Percentiles rank a stretch among this genome's conserved stretches.
Conservation (phyloP, 345 rosid species). For the Turnera subulata region DNA sequence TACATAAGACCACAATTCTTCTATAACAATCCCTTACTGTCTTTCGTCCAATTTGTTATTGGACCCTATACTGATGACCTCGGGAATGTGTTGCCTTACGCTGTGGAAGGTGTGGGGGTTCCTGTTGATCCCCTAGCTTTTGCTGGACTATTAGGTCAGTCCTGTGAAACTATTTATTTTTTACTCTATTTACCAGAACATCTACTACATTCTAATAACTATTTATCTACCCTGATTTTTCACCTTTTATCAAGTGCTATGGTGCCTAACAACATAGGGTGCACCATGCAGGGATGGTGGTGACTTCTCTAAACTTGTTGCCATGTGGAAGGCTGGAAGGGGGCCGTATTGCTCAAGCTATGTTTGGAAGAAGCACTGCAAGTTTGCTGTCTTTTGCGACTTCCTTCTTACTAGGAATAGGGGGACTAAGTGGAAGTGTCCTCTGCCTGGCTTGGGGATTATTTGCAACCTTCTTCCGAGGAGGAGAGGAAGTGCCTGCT, state of each 20-base stretch:
- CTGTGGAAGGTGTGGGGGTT: slow-evolving; percentile 91
- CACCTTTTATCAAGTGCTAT: background rate
- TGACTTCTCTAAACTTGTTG: slow-evolving; percentile 79
- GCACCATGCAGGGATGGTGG: slow-evolving; percentile 73
- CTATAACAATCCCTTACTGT: slow-evolving; percentile 77
- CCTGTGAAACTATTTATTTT: background rate
- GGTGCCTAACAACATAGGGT: background rate
- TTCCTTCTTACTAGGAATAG: slow-evolving; percentile 67
- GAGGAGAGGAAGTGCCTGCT: slow-evolving; percentile 86
- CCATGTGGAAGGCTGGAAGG: slow-evolving; percentile 98
- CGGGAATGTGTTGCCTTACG: slow-evolving; percentile 88
- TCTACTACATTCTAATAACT: no score
- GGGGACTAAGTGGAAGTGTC: slow-evolving; percentile 86
- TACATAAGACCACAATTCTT: slow-evolving; percentile 91
- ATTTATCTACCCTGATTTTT: no score
- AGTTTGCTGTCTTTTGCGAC: slow-evolving; percentile 64
- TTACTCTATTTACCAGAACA: no score
- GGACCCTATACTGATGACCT: slow-evolving; percentile 94
- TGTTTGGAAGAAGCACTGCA: slow-evolving; percentile 87
- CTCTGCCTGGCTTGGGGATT: slow-evolving; percentile 88
- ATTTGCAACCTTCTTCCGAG: slow-evolving; percentile 86
- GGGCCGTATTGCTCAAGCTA: slow-evolving; percentile 90
- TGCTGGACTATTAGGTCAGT: slow-evolving; percentile 88
- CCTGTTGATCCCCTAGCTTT: slow-evolving; percentile 93
- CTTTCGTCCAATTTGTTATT: slow-evolving; percentile 72